A percentile compares a stretch with the other conserved stretches of the same genome.
These are phyloP conservation scores for Rhizoclosmatium globosum DNA, from an alignment of 192 early-diverging fungal genomes.

Conservation along the genomic window DNA sequence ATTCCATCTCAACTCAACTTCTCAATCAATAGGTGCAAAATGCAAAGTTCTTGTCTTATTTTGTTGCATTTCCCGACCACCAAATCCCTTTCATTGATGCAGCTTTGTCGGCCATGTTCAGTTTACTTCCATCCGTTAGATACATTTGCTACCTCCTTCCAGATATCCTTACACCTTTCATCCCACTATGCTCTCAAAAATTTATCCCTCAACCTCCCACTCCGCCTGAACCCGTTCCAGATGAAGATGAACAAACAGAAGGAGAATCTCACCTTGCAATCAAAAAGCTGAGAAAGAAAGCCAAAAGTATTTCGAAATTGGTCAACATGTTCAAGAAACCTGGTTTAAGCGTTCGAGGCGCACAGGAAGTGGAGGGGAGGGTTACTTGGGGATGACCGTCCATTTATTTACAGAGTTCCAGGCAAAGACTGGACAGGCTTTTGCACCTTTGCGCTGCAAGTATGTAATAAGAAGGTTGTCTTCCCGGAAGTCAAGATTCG, in stretches of 20 bases:
- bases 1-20: neutral
- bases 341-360: neutral
- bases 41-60: slow-evolving; percentile 55
- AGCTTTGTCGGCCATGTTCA: slow-evolving; percentile 41
- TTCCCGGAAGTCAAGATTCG: slow-evolving; percentile 52
- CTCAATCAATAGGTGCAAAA: slow-evolving; percentile 47
- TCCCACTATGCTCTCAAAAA: slow-evolving; percentile 49
- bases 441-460: slow-evolving; percentile 41
- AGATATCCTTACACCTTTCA: slow-evolving; percentile 49
- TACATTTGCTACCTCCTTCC: slow-evolving; percentile 59
- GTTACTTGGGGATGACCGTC: slow-evolving; percentile 11
- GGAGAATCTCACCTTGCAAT: neutral
- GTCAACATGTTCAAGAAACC: slow-evolving; percentile 2
- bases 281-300: slow-evolving; percentile 26
- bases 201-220: slow-evolving; percentile 18
- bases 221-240: neutral
- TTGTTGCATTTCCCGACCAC: slow-evolving; percentile 45
- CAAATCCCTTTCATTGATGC: slow-evolving; percentile 44
- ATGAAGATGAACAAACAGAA: neutral
- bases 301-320: slow-evolving; percentile 17
- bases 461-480: slow-evolving; percentile 54
- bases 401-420: slow-evolving; percentile 50
- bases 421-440: slow-evolving; percentile 27
- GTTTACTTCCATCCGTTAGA: slow-evolving; percentile 40
- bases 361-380: neutral